Conservation (phyloP, 2,329 filamentous ascomycete genomes). For the Botrytis byssoidea region DNA sequence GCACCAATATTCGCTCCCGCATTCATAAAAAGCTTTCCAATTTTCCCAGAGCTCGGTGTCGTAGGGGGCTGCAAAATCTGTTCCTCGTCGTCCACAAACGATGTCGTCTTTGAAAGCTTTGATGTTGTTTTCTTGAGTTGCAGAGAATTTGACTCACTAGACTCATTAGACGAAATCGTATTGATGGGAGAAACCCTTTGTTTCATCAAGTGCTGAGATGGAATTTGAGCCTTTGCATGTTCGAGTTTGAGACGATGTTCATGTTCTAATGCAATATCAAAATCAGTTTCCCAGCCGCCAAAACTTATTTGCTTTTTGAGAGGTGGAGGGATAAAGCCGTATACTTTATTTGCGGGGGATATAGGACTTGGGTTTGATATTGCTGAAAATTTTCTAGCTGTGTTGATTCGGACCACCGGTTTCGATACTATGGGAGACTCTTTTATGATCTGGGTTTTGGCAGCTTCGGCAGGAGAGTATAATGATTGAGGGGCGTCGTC, state of each 20-base stretch:
- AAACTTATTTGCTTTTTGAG: neutral
- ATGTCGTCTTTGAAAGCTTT: neutral
- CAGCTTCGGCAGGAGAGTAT: neutral
- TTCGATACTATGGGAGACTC: neutral
- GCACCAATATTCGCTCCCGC: constrained; percentile 11
- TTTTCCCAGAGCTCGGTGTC: neutral
- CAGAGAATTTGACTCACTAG: neutral
- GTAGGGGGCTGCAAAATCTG: neutral
- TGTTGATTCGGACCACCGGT: neutral
- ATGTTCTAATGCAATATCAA: constrained; percentile 4
- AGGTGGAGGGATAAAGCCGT: constrained; percentile 3
- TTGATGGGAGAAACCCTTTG: neutral
- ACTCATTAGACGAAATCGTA: neutral
- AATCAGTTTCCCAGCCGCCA: neutral
- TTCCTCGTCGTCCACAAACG: neutral
- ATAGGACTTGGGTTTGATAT: neutral
- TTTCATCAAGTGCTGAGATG: neutral
- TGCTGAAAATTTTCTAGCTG: neutral
- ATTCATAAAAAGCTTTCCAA: neutral
- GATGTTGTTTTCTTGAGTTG: neutral
- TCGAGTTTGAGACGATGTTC: neutral
- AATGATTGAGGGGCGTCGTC: neutral
- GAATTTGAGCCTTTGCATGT: neutral
- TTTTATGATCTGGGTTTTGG: neutral
- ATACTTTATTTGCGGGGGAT: constrained; percentile 6